Conservation (phyloP, 305 asterid genomes). For the Ilex paraguariensis region DNA sequence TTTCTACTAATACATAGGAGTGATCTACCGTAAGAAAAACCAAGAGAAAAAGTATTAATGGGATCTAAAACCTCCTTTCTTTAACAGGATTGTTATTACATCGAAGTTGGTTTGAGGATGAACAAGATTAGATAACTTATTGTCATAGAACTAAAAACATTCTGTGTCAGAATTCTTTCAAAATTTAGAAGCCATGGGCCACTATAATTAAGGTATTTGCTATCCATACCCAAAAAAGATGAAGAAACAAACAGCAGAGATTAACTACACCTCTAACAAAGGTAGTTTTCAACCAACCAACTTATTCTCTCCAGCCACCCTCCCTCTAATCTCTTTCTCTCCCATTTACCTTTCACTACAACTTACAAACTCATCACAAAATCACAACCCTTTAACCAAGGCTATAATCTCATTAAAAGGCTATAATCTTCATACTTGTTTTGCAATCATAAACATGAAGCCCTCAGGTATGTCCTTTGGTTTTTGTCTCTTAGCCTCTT, state of each 20-base stretch:
- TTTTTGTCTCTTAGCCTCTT: constrained; percentile 11
- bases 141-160: constrained; percentile 24
- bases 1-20: too few species aligned
- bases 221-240: constrained; percentile 33
- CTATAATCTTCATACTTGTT: background rate
- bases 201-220: constrained; percentile 31
- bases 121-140: constrained; percentile 2
- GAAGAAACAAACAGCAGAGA: constrained; percentile 26
- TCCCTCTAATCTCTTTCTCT: constrained; percentile 8
- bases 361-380: background rate
- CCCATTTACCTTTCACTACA: constrained; percentile 1
- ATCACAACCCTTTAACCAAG: constrained; percentile 12
- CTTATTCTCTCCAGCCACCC: constrained; percentile 22
- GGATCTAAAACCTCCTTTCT: background rate
- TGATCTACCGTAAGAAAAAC: too few species aligned
- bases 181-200: constrained; percentile 44
- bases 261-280: constrained; percentile 27
- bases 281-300: constrained; percentile 36
- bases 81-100: background rate
- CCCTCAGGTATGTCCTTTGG: constrained; percentile 18
- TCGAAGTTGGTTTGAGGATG: constrained; percentile 2
- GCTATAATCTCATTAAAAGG: constrained; percentile 10
- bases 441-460: constrained; percentile 22
- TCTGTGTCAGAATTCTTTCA: constrained; percentile 30
- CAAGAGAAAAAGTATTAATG: too few species aligned